Evolutionary conservation across 2,329 filamentous ascomycete genomes (phyloP).

Genomic region (Neofusicoccum umdonicola): DNA sequence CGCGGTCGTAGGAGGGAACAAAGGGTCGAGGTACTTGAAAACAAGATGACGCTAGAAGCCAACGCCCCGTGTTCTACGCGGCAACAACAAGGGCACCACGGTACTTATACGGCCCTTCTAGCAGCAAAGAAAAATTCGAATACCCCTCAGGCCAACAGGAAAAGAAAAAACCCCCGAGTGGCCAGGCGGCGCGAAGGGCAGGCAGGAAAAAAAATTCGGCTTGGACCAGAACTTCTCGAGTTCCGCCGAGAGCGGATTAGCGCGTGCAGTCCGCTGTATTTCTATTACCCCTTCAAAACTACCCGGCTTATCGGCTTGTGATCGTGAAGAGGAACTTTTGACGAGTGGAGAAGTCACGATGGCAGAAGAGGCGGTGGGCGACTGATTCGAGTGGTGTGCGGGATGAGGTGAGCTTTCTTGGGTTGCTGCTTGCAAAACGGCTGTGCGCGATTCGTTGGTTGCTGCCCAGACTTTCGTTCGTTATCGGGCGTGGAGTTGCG

Average conservation of each 20-base stretch:
- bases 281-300: slow-evolving; percentile 19
- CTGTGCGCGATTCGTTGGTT: too few relatives aligned
- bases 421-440: neutral
- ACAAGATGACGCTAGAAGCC: neutral
- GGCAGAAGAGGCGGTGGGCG: neutral
- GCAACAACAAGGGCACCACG: neutral
- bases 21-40: neutral
- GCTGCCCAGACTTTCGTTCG: neutral
- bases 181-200: neutral
- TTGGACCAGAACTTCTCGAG: neutral
- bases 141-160: neutral
- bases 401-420: neutral
- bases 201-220: slow-evolving; percentile 4
- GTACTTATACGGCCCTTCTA: neutral
- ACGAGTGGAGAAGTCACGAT: slow-evolving; percentile 3
- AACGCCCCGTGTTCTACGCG: neutral
- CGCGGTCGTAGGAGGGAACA: neutral
- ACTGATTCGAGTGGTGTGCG: neutral
- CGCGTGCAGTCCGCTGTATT: slow-evolving; percentile 3
- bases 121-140: neutral
- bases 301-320: slow-evolving; percentile 7
- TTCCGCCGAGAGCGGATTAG: slow-evolving; percentile 6
- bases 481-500: slow-evolving; percentile 2
- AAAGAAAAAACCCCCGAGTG: neutral
- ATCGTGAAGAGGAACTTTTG: slow-evolving; percentile 15